Evolutionary conservation across 768 basidiomycete species (phyloP), one percentile per base, ranked within the genome.

Genomic region (Naematelia aurantialba): DNA sequence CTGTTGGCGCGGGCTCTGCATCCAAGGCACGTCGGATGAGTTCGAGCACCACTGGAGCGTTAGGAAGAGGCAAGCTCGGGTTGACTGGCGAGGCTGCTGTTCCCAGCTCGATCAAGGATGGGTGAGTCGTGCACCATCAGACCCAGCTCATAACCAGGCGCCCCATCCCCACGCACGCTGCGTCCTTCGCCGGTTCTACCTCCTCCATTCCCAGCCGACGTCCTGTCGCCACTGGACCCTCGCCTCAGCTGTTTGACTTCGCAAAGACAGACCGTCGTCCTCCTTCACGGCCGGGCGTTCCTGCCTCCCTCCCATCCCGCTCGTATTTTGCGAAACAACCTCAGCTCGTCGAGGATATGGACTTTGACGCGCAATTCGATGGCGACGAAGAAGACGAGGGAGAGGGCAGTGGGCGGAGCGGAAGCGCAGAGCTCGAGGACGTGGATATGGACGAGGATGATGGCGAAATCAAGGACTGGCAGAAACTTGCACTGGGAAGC

Each of bases 401-500:
- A 34, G 64, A 55, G 11, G 68, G 59, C 2, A 67, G 66, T 47
- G 67, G 59, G 10, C 49, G 70, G 26, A 67, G 68, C 34, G 71
- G 66, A 12, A 68, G 64, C 26, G 68, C 64, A 14, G 67, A 68
- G 25, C 54, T 61, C 34, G 64, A 63, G 17, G 68, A 69, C 14
- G 69, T 71, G 65, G 70, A 72, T 25, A 62, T 68, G 56, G 73
- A 69, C 30, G 58, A 59, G 42, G 73, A 73, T 31, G 69, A 65
- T 13, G 70, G 67, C n/a, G 67, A 68, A 29, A 63, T 60, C 13
- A 68, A 63, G 47, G 66, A 66, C 26, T 63, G 59, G 62, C 58
- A 66, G 48, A 70, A 66, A 42, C 75, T 73, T 34, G 72, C 72
- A 4, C 55, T 76, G 39, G 75, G 75, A 2, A 73, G 62, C 26